A percentile compares a stretch with the other conserved stretches of the same genome.
These are phyloP conservation scores for Eucalyptus pauciflora DNA, from an alignment of 345 rosid species.

Conservation along the genomic window DNA sequence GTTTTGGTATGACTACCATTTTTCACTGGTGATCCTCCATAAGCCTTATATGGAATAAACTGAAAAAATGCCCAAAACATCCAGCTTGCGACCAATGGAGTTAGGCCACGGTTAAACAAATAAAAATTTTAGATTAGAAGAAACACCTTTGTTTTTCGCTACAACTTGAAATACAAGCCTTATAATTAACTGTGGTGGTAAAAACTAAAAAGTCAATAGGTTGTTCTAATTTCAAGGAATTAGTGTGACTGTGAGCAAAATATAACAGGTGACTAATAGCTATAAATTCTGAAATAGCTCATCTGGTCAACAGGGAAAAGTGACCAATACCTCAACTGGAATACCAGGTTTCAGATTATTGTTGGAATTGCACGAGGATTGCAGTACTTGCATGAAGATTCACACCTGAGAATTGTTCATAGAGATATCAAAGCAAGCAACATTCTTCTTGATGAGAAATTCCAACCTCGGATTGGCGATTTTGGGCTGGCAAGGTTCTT, in stretches of 20 bases:
- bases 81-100: not conserved
- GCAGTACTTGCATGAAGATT: constrained; percentile 64
- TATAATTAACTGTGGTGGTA: not conserved
- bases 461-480: constrained; percentile 59
- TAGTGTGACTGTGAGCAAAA: not conserved
- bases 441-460: constrained; percentile 60
- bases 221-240: not conserved
- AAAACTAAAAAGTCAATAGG: not conserved
- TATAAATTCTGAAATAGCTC: not conserved
- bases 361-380: constrained; percentile 54
- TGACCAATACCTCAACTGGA: constrained; percentile 32
- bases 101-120: not conserved
- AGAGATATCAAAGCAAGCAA: constrained; percentile 78
- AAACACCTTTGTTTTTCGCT: not conserved
- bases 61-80: not conserved
- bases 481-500: constrained; percentile 68
- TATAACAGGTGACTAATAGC: not conserved
- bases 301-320: constrained; percentile 17
- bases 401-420: constrained; percentile 44
- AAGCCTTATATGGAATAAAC: not conserved
- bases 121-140: not conserved
- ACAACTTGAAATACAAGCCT: not conserved
- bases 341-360: constrained; percentile 41
- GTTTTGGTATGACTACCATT: not conserved
- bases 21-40: not conserved